Evolutionary conservation across 108 stramenopile species (phyloP), one percentile per base, ranked within the genome.

Genomic region (Skeletonema marinoi): DNA sequence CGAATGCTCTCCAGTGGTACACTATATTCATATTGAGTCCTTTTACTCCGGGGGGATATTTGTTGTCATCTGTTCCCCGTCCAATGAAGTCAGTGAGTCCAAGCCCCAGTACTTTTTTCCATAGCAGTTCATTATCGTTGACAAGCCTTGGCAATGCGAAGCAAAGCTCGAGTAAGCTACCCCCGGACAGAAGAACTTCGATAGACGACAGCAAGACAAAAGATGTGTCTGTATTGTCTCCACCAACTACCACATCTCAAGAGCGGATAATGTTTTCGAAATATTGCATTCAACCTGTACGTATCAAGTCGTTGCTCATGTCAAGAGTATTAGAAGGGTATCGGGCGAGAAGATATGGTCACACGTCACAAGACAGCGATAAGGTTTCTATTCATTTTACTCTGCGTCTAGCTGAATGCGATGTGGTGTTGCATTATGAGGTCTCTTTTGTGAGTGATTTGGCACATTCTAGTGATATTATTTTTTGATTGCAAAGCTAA

Each of bases 1-100:
- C 88, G 32, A 94, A 94, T 83, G 91, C 89, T 13, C 64, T 94
- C 2, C 93, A 94, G 64, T 91, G 86, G 88, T 86, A 89, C 36
- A 83, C 74, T 30, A 50, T 94, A 11, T 94, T 91, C 65, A 84
- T 81, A 29, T 13, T 92, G 42, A 92, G 91, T 16, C 90, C 91
- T 14, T 74, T 90, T 6, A 84, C 91, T 42, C 90, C 83, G n/a
- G 39, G 68, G 11, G 78, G 74, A 30, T 35, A 78, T 48, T 60
- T 5, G 44, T 38, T 74, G 56, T 35, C 19, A 25, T 25, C 71
- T 72, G 10, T 41, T 41, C 10, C 39, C 39, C 39, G 39, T 41
- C 39, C 39, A 41, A 29, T 38, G 33, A 33, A 39, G 30, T 44
- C 77, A 58, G 30, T 35, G 17, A 72, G 25, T 50, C 13, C 70